A percentile compares a stretch with the other conserved stretches of the same genome.
phyloP scores from a whole-genome alignment of 148 eudicot genomes.

The Rhododendron kiyosumense region DNA sequence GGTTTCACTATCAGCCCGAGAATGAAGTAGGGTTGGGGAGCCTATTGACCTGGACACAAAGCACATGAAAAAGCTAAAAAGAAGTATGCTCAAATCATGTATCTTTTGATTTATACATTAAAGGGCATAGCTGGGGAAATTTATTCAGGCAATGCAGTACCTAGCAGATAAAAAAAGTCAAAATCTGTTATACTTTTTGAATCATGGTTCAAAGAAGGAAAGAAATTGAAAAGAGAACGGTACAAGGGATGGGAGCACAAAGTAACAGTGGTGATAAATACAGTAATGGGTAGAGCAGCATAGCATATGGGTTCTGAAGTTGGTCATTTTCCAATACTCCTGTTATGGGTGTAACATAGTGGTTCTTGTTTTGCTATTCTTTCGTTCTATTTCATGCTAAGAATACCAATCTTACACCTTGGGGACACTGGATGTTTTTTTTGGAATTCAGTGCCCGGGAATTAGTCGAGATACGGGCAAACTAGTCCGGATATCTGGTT shows the following conservation, averaged over 20 bases:
- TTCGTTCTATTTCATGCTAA: background rate
- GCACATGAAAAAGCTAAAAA: background rate
- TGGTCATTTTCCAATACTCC: background rate
- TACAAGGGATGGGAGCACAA: conserved; percentile 17
- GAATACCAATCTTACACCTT: background rate
- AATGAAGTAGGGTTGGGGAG: background rate
- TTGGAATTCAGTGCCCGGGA: too few species aligned
- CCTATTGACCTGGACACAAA: background rate
- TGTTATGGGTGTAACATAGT: background rate
- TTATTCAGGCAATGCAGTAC: conserved; percentile 1
- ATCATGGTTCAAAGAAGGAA: background rate
- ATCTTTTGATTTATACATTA: background rate
- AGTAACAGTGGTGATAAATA: background rate
- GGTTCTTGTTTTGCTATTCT: conserved; percentile 1
- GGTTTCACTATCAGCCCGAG: background rate
- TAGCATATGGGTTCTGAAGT: conserved; percentile 4
- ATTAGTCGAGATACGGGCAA: too few species aligned
- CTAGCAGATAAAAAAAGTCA: background rate
- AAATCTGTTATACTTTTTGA: background rate
- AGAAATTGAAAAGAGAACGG: background rate
- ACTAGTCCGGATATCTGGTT: too few species aligned
- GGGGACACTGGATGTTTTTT: background rate
- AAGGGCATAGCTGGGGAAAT: background rate
- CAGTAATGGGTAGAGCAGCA: background rate
- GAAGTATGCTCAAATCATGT: conserved; percentile 1